phyloP scores from a whole-genome alignment of 139 green algal genomes.

The Raphidocelis subcapitata region DNA sequence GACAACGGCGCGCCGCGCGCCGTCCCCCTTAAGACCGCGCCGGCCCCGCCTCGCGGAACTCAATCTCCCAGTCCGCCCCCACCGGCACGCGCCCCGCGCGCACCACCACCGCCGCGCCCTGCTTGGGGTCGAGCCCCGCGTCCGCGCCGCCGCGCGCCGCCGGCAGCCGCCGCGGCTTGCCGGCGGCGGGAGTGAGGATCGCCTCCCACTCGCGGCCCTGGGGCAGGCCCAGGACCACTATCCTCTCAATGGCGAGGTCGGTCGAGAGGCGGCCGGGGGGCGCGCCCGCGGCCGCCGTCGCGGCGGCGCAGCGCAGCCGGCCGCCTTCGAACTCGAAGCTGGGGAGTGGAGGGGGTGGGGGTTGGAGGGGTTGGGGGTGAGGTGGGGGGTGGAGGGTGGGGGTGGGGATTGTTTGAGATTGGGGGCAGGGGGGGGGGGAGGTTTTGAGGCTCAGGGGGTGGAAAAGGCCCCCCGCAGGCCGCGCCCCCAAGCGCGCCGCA shows the following conservation, averaged over 20 bases:
- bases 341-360: not conserved
- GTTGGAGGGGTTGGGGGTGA: not conserved
- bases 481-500: too few species aligned
- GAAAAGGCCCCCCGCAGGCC: too few species aligned
- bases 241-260: conserved; percentile 39
- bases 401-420: not conserved
- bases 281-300: conserved; percentile 7
- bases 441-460: not conserved
- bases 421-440: not conserved
- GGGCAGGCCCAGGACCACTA: conserved; percentile 55
- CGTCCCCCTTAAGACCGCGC: too few species aligned
- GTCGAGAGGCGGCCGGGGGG: conserved; percentile 11
- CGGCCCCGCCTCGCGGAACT: not conserved
- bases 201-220: conserved; percentile 8
- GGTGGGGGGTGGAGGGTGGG: not conserved
- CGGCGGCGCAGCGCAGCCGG: conserved; percentile 17
- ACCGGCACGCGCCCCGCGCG: conserved; percentile 11
- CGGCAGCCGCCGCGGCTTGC: not conserved
- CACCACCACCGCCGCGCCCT: conserved; percentile 13
- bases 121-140: not conserved
- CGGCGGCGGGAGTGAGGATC: not conserved
- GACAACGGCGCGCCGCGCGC: too few species aligned
- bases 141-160: not conserved
- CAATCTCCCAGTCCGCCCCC: conserved; percentile 12
- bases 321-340: conserved; percentile 30